phyloP scores from a whole-genome alignment of 495 filamentous ascomycete species.

The Hypoxylon fuscum region DNA sequence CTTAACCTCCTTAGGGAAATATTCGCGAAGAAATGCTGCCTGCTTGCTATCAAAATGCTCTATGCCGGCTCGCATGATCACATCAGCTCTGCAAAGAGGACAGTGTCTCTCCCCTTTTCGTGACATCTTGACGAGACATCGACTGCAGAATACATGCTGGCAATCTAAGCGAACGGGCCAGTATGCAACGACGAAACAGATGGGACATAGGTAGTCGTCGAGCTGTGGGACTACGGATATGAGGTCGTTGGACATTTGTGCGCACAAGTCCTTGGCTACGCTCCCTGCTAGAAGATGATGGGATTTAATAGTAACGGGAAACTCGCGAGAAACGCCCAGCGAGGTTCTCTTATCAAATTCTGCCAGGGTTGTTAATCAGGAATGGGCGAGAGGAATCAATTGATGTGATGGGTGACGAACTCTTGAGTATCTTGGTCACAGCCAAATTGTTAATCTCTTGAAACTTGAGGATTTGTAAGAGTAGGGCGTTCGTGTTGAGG shows the following conservation, averaged over 20 bases:
- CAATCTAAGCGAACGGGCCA: conserved; percentile 74
- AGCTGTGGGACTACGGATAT: conserved; percentile 73
- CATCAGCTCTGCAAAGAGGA: conserved; percentile 71
- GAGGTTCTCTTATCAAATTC: conserved; percentile 84
- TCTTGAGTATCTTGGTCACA: conserved; percentile 80
- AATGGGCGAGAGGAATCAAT: not conserved
- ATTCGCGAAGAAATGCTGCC: conserved; percentile 67
- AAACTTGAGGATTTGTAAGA: conserved; percentile 73
- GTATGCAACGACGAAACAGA: conserved; percentile 72
- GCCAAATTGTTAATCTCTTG: conserved; percentile 77
- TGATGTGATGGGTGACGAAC: conserved; percentile 49
- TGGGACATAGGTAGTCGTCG: conserved; percentile 77
- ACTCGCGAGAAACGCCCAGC: conserved; percentile 63
- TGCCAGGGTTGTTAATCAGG: conserved; percentile 43
- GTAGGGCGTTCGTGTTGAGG: conserved; percentile 67
- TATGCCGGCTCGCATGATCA: conserved; percentile 66
- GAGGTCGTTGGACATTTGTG: conserved; percentile 69
- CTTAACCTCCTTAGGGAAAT: conserved; percentile 76
- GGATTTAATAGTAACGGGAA: conserved; percentile 60
- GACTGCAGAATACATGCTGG: conserved; percentile 74
- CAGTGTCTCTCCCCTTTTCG: conserved; percentile 65
- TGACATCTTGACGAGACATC: conserved; percentile 76
- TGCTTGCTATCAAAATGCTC: conserved; percentile 69
- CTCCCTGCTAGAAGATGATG: conserved; percentile 61
- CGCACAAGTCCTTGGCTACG: conserved; percentile 72